phyloP scores from a whole-genome alignment of 2,329 filamentous ascomycete species.

The Pseudogymnoascus sp. region DNA sequence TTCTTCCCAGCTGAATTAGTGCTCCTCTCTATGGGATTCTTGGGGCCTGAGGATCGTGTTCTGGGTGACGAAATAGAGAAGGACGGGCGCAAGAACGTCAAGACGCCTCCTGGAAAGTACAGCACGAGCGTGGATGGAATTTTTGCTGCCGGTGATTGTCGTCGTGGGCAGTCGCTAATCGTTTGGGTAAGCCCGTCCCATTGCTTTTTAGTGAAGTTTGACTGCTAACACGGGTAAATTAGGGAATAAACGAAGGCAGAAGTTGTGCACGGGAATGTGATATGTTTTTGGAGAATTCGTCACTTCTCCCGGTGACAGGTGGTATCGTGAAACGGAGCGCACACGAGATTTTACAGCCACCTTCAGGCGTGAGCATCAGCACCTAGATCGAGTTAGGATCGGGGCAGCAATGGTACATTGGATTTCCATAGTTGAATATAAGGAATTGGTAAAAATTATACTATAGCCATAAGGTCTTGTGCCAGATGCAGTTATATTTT shows the following conservation, averaged over 20 bases:
- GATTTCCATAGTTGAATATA: neutral
- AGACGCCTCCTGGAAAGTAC: constrained; percentile 83
- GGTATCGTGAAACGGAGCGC: constrained; percentile 85
- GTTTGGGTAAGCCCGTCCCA: constrained; percentile 59
- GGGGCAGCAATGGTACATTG: neutral
- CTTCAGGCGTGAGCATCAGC: constrained; percentile 6
- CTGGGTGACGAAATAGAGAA: constrained; percentile 84
- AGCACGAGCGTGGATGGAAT: constrained; percentile 80
- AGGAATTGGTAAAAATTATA: neutral
- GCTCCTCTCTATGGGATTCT: constrained; percentile 92
- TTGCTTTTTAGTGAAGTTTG: neutral
- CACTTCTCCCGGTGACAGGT: constrained; percentile 78
- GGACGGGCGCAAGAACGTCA: constrained; percentile 90
- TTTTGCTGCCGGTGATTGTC: constrained; percentile 91
- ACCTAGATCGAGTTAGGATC: neutral
- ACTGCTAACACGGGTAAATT: constrained; percentile 35
- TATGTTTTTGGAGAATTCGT: constrained; percentile 71
- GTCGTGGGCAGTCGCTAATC: constrained; percentile 88
- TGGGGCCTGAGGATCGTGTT: constrained; percentile 83
- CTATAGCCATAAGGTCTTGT: neutral
- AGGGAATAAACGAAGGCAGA: constrained; percentile 95
- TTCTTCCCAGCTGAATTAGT: constrained; percentile 96
- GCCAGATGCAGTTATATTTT: neutral
- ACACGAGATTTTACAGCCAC: constrained; percentile 53
- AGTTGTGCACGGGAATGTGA: constrained; percentile 90